phyloP scores from a whole-genome alignment of 768 basidiomycete species.

The Boletus subcaerulescens region DNA sequence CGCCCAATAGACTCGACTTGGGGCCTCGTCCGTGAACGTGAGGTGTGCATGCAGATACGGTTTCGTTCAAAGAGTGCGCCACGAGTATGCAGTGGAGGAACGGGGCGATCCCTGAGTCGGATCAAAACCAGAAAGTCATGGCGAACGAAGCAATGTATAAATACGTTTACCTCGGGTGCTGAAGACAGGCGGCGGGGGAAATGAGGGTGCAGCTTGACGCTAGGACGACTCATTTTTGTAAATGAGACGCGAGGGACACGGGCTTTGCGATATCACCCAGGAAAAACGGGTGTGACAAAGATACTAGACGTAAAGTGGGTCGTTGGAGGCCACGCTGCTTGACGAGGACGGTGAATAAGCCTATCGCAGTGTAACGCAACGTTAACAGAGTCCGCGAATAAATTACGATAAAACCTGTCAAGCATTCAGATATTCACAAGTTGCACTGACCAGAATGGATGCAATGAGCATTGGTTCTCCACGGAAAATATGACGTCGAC shows the following conservation, averaged over 20 bases:
- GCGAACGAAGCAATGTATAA: constrained; percentile 6
- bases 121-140: constrained; percentile 20
- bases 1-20: constrained; percentile 9
- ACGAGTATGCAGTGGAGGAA: constrained; percentile 11
- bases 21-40: constrained; percentile 1
- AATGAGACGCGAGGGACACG: constrained; percentile 11
- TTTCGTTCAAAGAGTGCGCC: constrained; percentile 6
- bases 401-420: not conserved
- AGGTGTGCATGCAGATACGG: constrained; percentile 7
- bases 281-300: constrained; percentile 12
- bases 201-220: constrained; percentile 7
- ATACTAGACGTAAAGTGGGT: constrained; percentile 24
- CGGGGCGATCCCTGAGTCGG: constrained; percentile 24
- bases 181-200: constrained; percentile 1
- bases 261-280: constrained; percentile 11
- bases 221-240: constrained; percentile 7
- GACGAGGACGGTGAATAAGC: constrained; percentile 2
- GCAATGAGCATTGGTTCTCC: not conserved
- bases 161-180: constrained; percentile 8
- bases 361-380: not conserved
- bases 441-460: not conserved
- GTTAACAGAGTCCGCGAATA: not conserved
- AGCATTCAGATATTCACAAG: constrained; percentile 1
- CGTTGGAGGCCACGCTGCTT: constrained; percentile 20
- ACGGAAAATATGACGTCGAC: not conserved